Evolutionary conservation across 2,329 filamentous ascomycete genomes (phyloP), one percentile per base, ranked within the genome.

Genomic region (Aphanoascus verrucosus): DNA sequence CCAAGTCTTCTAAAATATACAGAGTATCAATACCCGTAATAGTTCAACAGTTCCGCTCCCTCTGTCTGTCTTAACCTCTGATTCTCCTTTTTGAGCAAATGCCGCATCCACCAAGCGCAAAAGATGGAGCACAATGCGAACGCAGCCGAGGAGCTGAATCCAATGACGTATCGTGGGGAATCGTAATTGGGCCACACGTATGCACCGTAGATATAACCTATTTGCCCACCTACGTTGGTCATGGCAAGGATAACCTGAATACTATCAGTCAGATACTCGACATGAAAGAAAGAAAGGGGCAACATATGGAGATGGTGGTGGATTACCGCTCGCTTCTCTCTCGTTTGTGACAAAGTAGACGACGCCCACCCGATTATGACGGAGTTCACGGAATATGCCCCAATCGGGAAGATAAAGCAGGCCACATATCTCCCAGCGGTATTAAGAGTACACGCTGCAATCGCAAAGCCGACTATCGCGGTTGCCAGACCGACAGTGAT

Each of bases 321-420:
- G 3, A 65, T 62, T 2, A 69, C 69, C 15, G 71, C 71, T 47
- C 71, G 71, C 60, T 74, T 75, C 56, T 72, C 71, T 3, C 66
- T 60, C 0, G 71, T 72, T 45, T 72, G 68, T 2, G 68, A 69
- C 6, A 71, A 62, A 0, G 69, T 72, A 1, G 66, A 65, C 1
- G 68, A 68, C 1, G 69, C 68, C 71, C 72, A 74, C 14, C 68
- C 67, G 1, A 74, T 64, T 8, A 72, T 70, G 19, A 72, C 63
- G 8, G 69, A 70, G 53, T 73, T 72, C 19, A 65, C 64, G 1
- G 64, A 63, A 50, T 66, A 65, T 4, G 63, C 64, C 5, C 64
- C 64, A 5, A 66, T 62, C 28, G 66, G 60, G 55, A 68, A 63
- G 42, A 68, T 62, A 49, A 66, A 62, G 42, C 62, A 62, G 12